Base-by-base conservation (phyloP, 2,329 filamentous ascomycete genomes). In the Fusarium incarnatum region DNA sequence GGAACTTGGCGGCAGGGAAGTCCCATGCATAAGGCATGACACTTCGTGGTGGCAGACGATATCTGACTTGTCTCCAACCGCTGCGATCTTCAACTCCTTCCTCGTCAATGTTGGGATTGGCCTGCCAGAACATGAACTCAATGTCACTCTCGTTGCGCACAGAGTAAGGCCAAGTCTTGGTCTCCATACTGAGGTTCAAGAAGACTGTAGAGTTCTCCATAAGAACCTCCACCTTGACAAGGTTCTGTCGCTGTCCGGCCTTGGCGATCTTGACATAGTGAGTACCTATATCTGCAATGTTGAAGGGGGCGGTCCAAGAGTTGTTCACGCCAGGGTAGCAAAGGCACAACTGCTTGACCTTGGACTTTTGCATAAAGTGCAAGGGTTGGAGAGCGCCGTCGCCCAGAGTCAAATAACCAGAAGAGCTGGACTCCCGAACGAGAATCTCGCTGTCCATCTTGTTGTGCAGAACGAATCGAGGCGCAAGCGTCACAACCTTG, bases 1-100 rank as follows among this genome's bases (percentile, higher is more conserved):
- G 97, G 81, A 93, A 92, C 82, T 97, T 98, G n/a, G 94, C 94
- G 2, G 96, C 95, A 2, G 96, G 97, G 81, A 97, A 99, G 78
- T 99, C 97, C 96, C 96, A 99, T 3, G 96, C 95, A 76, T 99
- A 99, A 1, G 97, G 96, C 96, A 99, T 99, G 80, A 99, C 98
- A 80, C 95, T 98, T 64, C 96, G 88, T 15, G 95, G 91, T 4
- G 97, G 97, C 30, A 99, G 85, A 32, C 95, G 91, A 81, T 99
- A 99, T 56, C 94, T 88, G 67, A 99, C 93, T 4, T 94, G 94
- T 70, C 93, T 92, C 93, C 96, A 99, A 6, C 94, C 93, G 56
- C 93, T 94, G 60, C 90, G 85, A 75, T 98, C 93, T 73, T 93
- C 91, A 8, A 87, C 86, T 58, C 95, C 94, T 64, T 98, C 94